Evolutionary conservation across 805 yeast species (phyloP).

Genomic region (Teunomyces atbi): DNA sequence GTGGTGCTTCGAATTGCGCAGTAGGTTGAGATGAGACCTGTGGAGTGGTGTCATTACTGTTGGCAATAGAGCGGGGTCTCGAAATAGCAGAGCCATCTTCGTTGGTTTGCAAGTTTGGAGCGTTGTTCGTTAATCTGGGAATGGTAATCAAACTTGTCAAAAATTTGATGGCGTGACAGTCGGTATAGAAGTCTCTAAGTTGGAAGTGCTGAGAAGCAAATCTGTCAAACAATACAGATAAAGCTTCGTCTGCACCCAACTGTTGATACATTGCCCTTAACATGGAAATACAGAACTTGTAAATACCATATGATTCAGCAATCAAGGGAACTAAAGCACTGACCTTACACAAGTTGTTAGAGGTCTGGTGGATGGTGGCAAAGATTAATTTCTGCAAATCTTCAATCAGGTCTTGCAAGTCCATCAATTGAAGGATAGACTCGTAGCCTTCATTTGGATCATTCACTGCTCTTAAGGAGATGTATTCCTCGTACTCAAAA

Average conservation of each 20-base stretch:
- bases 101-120: constrained; percentile 54
- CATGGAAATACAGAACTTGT: constrained; percentile 87
- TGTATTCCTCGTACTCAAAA: constrained; percentile 93
- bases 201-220: constrained; percentile 70
- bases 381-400: constrained; percentile 75
- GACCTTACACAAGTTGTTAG: constrained; percentile 70
- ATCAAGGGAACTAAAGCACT: constrained; percentile 88
- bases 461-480: constrained; percentile 79
- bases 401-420: constrained; percentile 79
- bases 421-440: constrained; percentile 80
- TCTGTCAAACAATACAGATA: constrained; percentile 69
- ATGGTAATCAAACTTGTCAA: constrained; percentile 77
- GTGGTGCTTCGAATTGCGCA: constrained; percentile 25
- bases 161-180: constrained; percentile 80
- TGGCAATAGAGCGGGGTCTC: constrained; percentile 25
- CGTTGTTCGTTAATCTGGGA: constrained; percentile 60
- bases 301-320: constrained; percentile 88
- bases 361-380: constrained; percentile 62
- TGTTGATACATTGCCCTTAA: constrained; percentile 79
- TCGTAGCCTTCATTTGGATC: constrained; percentile 97
- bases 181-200: constrained; percentile 81
- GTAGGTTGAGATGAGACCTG: constrained; percentile 50
- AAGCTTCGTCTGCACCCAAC: constrained; percentile 70
- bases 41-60: constrained; percentile 22
- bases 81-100: constrained; percentile 43